phyloP scores from a whole-genome alignment of 106 monocot genomes.

The Hemerocallis citrina region DNA sequence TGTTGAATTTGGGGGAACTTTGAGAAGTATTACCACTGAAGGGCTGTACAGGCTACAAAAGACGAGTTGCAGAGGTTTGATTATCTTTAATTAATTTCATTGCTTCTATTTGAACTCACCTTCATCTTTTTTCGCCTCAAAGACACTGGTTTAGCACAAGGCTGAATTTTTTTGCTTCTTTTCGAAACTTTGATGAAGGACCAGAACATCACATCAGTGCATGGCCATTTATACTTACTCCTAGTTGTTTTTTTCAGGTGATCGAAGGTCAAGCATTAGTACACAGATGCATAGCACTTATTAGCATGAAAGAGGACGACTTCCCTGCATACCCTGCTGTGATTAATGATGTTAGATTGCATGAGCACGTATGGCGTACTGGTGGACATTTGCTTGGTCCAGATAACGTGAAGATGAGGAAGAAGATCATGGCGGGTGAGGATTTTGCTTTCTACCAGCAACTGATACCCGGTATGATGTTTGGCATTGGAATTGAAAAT shows the following conservation, averaged over 20 bases:
- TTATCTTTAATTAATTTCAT: neutral
- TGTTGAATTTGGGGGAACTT: conserved; percentile 63
- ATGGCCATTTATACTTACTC: neutral
- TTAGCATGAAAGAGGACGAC: conserved; percentile 49
- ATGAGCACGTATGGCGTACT: conserved; percentile 43
- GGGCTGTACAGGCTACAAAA: conserved; percentile 39
- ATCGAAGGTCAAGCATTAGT: conserved; percentile 57
- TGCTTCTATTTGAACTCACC: neutral
- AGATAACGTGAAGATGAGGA: conserved; percentile 38
- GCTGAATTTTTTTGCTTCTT: too few species aligned
- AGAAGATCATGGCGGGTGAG: conserved; percentile 87
- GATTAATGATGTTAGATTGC: conserved; percentile 50
- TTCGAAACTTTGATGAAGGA: too few species aligned
- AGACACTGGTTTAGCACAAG: too few species aligned
- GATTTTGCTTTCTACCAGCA: conserved; percentile 90
- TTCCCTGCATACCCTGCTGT: conserved; percentile 62
- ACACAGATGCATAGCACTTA: conserved; percentile 39
- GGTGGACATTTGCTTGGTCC: conserved; percentile 52
- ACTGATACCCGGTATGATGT: conserved; percentile 69
- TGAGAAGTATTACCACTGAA: conserved; percentile 64
- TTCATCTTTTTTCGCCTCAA: neutral
- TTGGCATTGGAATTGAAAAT: conserved; percentile 59
- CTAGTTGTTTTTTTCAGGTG: conserved; percentile 40
- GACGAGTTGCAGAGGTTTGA: conserved; percentile 39
- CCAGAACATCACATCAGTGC: neutral